A percentile compares a stretch with the other conserved stretches of the same genome.
These are phyloP conservation scores for Limonium bicolor DNA, from an alignment of 148 eudicot genomes.

Conservation along the genomic window DNA sequence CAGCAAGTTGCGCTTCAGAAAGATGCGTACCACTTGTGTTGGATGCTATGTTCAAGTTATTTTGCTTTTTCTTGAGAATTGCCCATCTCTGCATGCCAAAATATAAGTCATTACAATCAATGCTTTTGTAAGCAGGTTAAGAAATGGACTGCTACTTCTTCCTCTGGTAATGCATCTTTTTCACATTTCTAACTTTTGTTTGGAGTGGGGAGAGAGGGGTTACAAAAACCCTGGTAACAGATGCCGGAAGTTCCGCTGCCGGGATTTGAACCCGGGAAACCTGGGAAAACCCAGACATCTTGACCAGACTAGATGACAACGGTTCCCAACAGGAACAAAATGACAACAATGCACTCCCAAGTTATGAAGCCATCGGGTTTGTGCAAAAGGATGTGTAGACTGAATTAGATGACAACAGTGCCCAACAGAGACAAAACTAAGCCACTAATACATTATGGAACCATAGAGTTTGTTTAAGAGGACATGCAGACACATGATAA, in stretches of 20 bases:
- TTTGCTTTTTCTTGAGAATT: conserved; percentile 42
- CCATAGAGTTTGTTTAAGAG: too few species aligned
- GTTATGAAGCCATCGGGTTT: background rate
- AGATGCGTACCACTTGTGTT: conserved; percentile 19
- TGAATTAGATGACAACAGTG: too few species aligned
- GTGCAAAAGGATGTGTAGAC: too few species aligned
- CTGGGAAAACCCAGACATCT: conserved; percentile 41
- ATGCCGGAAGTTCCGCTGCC: conserved; percentile 29
- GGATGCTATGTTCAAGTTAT: conserved; percentile 10
- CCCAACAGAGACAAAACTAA: too few species aligned
- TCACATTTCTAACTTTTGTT: too few species aligned
- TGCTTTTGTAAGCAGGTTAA: background rate
- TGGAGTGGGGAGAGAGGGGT: too few species aligned
- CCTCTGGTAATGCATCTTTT: too few species aligned
- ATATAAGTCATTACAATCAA: conserved; percentile 2
- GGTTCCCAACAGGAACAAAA: background rate
- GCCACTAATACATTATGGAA: too few species aligned
- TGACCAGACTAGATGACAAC: conserved; percentile 46
- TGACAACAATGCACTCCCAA: too few species aligned
- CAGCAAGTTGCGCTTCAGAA: conserved; percentile 42
- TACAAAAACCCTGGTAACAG: too few species aligned
- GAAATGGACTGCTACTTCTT: background rate
- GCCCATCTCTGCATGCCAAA: conserved; percentile 73
- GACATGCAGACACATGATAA: too few species aligned
- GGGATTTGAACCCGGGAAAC: conserved; percentile 46